phyloP scores from a whole-genome alignment of 2,329 filamentous ascomycete species.

The Neofusicoccum parvum region DNA sequence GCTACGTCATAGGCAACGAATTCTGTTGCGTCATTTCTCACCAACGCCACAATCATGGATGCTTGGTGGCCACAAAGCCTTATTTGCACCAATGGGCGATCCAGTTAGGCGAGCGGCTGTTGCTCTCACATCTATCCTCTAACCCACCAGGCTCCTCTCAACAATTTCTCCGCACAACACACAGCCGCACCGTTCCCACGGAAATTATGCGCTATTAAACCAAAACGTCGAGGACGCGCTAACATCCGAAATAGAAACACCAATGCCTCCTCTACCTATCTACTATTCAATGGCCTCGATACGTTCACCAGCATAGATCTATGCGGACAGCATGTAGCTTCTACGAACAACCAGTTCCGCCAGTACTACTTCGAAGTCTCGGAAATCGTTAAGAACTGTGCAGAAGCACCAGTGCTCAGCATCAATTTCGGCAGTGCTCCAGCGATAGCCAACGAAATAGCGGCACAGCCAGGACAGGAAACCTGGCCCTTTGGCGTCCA shows the following conservation, averaged over 20 bases:
- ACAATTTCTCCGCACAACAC: background rate
- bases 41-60: background rate
- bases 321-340: constrained; percentile 57
- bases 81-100: background rate
- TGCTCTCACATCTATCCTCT: no score
- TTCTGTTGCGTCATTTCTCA: constrained; percentile 11
- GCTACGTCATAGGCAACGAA: constrained; percentile 6
- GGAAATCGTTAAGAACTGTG: constrained; percentile 47
- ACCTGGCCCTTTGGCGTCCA: constrained; percentile 56
- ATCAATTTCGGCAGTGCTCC: constrained; percentile 62
- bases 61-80: background rate
- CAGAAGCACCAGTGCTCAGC: constrained; percentile 39
- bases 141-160: no score
- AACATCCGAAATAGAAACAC: constrained; percentile 22
- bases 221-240: background rate
- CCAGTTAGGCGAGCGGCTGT: no score
- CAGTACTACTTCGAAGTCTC: constrained; percentile 64
- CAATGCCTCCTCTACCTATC: constrained; percentile 50
- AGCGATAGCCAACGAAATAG: constrained; percentile 56
- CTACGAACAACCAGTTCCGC: constrained; percentile 64
- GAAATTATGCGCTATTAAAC: background rate
- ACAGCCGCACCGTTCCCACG: no score
- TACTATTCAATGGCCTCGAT: constrained; percentile 65
- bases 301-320: constrained; percentile 61
- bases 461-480: constrained; percentile 51